A percentile compares a stretch with the other conserved stretches of the same genome.
Evolutionary conservation across 768 basidiomycete genomes (phyloP).

Genomic region (Suillus alpinus): DNA sequence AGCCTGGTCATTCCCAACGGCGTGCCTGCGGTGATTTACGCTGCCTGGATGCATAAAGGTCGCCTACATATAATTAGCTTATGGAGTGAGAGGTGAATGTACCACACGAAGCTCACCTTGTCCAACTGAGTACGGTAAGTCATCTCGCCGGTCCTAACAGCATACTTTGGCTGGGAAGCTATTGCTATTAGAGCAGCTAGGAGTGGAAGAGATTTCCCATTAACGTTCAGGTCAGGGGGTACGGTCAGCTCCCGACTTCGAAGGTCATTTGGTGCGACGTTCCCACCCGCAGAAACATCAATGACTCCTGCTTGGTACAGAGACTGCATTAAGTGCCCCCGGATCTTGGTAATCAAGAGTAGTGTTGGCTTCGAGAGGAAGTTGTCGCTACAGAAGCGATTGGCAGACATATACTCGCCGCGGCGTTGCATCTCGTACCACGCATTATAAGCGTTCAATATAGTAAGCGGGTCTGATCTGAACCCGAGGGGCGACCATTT

Average conservation of each 20-base stretch:
- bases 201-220: slow-evolving; percentile 72
- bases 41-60: slow-evolving; percentile 84
- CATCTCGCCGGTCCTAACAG: slow-evolving; percentile 67
- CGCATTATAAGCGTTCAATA: slow-evolving; percentile 73
- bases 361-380: slow-evolving; percentile 88
- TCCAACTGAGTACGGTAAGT: slow-evolving; percentile 74
- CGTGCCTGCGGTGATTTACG: slow-evolving; percentile 72
- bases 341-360: slow-evolving; percentile 76
- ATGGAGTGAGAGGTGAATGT: slow-evolving; percentile 3
- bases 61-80: slow-evolving; percentile 38
- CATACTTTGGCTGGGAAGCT: slow-evolving; percentile 89
- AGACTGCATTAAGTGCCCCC: slow-evolving; percentile 71
- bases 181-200: slow-evolving; percentile 82
- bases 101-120: slow-evolving; percentile 52
- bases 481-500: slow-evolving; percentile 79
- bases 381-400: slow-evolving; percentile 78
- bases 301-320: slow-evolving; percentile 81
- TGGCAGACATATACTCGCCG: slow-evolving; percentile 64
- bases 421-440: slow-evolving; percentile 74
- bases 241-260: slow-evolving; percentile 41
- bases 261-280: slow-evolving; percentile 26
- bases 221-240: slow-evolving; percentile 66
- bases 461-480: slow-evolving; percentile 80
- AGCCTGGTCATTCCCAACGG: slow-evolving; percentile 19
- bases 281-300: slow-evolving; percentile 72